Base-by-base conservation (phyloP, 306 rosid genomes). In the Notholithocarpus densiflorus region DNA sequence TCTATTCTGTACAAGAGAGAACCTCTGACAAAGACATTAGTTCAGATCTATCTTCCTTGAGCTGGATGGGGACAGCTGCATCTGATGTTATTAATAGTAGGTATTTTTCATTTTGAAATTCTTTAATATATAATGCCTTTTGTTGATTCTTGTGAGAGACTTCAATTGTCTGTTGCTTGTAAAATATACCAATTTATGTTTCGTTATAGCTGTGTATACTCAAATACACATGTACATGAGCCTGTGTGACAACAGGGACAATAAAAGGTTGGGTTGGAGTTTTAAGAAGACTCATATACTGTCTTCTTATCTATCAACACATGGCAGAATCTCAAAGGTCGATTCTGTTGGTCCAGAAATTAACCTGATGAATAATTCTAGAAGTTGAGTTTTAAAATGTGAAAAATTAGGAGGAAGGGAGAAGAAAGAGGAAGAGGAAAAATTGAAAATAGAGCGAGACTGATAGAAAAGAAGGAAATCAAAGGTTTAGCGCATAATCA, bases 61-160 rank as follows among this genome's bases (percentile, higher is more conserved):
- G 88, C 79, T 92, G 93, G 97, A 89, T 87, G 91, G 92, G 88
- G 75, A 84, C 84, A 78, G 51, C 88, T 82, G 88, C 89, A 72
- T 90, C 91, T 78, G 97, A 92, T 80, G 86, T 94, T 76, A 84
- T 85, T 45, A 83, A 86, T 78, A 89, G 98, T 94, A 92, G 57
- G 98, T 92, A 73, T 82, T 81, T 81, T 78, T 61, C 52, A 27
- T 27, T 79, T 53, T 62, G 73, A 68, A 79, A 66, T 77, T 77
- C 32, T 57, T 56, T 76, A 4, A 57, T 64, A 37, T 52, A 31
- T 53, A 37, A 64, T 27, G 32, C 59, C 66, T 80, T 79, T 66
- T 29, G 5, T 75, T 60, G 48, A 31, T 68, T 71, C 14, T 71
- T 69, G 51, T 19, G 72, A 32, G 72, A 66, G 34, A 34, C 72